phyloP scores from a whole-genome alignment of 106 monocot genomes.

The Allium fistulosum region DNA sequence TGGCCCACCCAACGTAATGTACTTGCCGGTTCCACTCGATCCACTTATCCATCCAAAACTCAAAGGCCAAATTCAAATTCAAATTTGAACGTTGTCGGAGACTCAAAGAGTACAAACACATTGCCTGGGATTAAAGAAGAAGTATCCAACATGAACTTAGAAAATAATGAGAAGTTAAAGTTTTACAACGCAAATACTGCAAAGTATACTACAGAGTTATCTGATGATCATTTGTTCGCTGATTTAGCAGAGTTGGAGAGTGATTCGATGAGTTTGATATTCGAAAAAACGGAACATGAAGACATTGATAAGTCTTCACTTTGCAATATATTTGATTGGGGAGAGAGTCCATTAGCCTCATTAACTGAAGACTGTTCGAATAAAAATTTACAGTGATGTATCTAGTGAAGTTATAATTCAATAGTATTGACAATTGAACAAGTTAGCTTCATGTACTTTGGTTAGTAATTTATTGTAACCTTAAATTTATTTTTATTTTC shows the following conservation, averaged over 20 bases:
- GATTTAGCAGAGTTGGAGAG: background rate
- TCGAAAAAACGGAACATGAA: too few relatives aligned
- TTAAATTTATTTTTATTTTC: too few relatives aligned
- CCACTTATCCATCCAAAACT: background rate
- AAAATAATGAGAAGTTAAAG: background rate
- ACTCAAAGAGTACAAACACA: background rate
- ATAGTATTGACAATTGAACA: background rate
- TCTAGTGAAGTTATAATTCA: conserved; percentile 11
- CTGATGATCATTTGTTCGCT: background rate
- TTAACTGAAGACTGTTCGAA: too few relatives aligned
- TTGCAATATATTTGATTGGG: conserved; percentile 45
- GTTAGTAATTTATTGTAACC: too few relatives aligned
- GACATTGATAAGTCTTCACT: conserved; percentile 19
- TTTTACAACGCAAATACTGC: background rate
- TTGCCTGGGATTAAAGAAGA: background rate
- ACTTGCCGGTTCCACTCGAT: conserved; percentile 44
- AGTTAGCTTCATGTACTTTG: too few relatives aligned
- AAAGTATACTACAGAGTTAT: too few relatives aligned
- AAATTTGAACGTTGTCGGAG: background rate
- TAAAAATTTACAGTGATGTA: too few relatives aligned
- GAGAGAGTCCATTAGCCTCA: conserved; percentile 3
- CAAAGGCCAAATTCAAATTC: background rate
- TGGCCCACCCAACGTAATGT: conserved; percentile 84
- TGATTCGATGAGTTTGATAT: background rate
- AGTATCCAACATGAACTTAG: background rate